Base-by-base conservation (phyloP, 768 basidiomycete species). In the Lactarius hengduanensis region DNA sequence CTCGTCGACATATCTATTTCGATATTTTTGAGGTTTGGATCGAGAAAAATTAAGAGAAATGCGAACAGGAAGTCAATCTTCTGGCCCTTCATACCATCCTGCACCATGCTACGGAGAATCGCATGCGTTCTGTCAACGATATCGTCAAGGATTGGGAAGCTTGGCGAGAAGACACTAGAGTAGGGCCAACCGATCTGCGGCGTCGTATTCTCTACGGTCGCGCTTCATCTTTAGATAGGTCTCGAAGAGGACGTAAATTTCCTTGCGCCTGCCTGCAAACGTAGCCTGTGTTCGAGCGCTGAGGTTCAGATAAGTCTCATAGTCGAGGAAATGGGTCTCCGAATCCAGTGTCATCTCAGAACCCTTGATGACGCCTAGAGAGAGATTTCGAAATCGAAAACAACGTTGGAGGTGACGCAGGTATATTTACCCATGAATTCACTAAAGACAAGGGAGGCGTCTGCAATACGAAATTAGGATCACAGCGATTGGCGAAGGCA, bases 1-100 rank as follows among this genome's bases (percentile, higher is more conserved):
- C 75, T 92, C 90, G 59, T 91, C 90, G 1, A 91, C 81, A 70
- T 90, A 91, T 30, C 89, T 89, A 43, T 43, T 54, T 16, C 6
- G 30, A n/a, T 15, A 65, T 16, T 28, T 9, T 22, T 63, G 26
- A 67, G 38, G 22, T 36, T 0, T 6, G 43, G 30, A 54, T 28
- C 28, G 40, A 26, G 34, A 3, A 20, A 34, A n/a, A 11, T 22
- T 47, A 34, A 38, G 15, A 43, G 20, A 43, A 30, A 40, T 13
- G 20, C 59, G 16, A 50, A 57, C 53, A 68, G 11, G n/a, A 61
- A 70, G 53, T 50, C 43, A 15, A 67, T 63, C 58, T 36, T 63
- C 45, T 60, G 50, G 18, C 62, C 66, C n/a, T 67, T 59, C 40
- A 60, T 32, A 18, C 36, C 62, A 60, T 47, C 54, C 43, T 67